Percentiles rank a stretch among this genome's conserved stretches.
Evolutionary conservation across 257 asterid genomes (phyloP).

Genomic region (Scutellaria minor): DNA sequence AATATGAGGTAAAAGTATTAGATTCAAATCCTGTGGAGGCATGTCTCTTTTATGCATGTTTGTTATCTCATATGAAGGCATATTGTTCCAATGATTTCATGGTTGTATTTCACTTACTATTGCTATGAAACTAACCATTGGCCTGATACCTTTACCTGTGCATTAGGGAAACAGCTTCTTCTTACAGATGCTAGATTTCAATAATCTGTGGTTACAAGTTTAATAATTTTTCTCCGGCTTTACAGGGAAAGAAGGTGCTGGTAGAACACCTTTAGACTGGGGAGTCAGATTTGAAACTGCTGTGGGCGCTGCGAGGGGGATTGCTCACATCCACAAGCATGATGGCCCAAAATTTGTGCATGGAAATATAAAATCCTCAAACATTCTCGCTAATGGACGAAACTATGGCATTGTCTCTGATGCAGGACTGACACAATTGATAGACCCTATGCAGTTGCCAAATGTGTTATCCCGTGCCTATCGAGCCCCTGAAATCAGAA

Average conservation of each 20-base stretch:
- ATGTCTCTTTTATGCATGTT: no score
- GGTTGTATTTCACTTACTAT: not conserved
- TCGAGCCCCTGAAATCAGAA: conserved; percentile 41
- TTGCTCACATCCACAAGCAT: conserved; percentile 11
- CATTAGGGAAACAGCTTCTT: no score
- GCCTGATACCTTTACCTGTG: no score
- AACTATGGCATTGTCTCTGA: conserved; percentile 33
- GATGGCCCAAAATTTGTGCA: conserved; percentile 35
- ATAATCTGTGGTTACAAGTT: not conserved
- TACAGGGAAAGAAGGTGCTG: not conserved
- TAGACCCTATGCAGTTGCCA: not conserved
- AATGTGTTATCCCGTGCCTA: conserved; percentile 4
- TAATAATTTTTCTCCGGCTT: not conserved
- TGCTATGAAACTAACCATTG: no score
- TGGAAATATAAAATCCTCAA: conserved; percentile 47
- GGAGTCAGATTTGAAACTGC: not conserved
- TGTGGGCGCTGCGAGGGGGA: not conserved
- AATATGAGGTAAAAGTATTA: no score
- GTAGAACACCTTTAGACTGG: not conserved
- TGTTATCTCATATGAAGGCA: no score
- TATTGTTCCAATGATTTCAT: not conserved
- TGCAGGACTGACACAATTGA: conserved; percentile 33
- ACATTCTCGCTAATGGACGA: conserved; percentile 35
- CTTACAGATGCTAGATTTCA: no score
- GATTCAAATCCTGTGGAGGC: no score